phyloP scores from a whole-genome alignment of 345 rosid species.

The Heritiera littoralis region DNA sequence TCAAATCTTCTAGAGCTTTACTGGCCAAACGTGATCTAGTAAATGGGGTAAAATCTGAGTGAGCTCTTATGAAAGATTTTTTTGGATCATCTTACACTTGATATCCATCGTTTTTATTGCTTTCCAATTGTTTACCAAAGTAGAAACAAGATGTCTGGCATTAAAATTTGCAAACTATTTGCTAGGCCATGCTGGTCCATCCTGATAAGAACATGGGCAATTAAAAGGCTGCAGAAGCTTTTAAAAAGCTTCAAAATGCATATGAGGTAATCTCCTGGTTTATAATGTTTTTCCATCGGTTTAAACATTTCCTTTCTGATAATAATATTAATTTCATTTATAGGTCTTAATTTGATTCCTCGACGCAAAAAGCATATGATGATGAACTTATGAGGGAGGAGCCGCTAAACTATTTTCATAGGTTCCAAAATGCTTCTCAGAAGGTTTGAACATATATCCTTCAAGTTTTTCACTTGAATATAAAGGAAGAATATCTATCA shows the following conservation, averaged over 20 bases:
- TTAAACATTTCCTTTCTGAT: background rate
- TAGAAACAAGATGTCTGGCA: slow-evolving; percentile 5
- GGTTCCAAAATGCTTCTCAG: slow-evolving; percentile 74
- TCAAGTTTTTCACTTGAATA: background rate
- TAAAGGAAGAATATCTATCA: background rate
- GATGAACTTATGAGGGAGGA: slow-evolving; percentile 92
- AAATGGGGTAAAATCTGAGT: background rate
- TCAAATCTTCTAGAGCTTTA: slow-evolving; percentile 1
- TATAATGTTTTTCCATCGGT: background rate
- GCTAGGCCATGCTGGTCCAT: slow-evolving; percentile 95
- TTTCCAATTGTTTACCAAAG: background rate
- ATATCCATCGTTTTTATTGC: background rate
- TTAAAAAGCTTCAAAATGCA: slow-evolving; percentile 97
- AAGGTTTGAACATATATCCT: slow-evolving; percentile 50
- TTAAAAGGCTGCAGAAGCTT: slow-evolving; percentile 98
- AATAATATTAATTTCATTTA: background rate
- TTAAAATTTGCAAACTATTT: slow-evolving; percentile 28
- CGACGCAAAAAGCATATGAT: slow-evolving; percentile 82
- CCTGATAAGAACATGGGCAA: slow-evolving; percentile 99
- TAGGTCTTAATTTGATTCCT: slow-evolving; percentile 85
- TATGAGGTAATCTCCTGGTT: slow-evolving; percentile 65
- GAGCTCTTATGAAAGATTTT: background rate
- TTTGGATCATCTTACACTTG: background rate
- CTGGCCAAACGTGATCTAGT: background rate
- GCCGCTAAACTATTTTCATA: slow-evolving; percentile 68